Conservation (phyloP, 139 green algal genomes). For the Closterium sp. region DNA sequence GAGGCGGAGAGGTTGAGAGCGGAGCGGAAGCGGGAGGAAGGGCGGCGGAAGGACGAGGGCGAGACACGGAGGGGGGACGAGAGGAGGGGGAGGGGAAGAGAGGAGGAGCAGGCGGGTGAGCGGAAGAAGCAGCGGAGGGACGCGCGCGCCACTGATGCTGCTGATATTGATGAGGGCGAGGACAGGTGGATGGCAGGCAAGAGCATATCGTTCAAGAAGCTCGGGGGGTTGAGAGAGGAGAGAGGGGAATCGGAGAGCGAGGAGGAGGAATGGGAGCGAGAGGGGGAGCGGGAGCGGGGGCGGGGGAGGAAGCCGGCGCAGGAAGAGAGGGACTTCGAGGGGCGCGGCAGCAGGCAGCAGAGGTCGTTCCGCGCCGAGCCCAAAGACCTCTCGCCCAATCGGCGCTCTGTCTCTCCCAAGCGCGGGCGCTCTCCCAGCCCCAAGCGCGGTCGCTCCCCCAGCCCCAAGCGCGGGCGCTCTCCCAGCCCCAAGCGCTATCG, state of each 20-base stretch:
- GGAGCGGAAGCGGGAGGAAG: neutral
- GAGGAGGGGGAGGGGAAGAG: neutral
- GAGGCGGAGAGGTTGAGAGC: constrained; percentile 3
- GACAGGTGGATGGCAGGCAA: neutral
- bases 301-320: no score
- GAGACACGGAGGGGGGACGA: neutral
- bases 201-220: neutral
- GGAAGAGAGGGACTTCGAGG: no score
- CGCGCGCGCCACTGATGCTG: neutral
- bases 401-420: neutral
- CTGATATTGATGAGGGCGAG: neutral
- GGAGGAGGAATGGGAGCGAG: neutral
- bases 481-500: neutral
- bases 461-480: neutral
- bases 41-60: neutral
- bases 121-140: constrained; percentile 3
- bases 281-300: no score
- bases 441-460: no score
- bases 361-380: neutral
- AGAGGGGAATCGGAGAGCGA: neutral
- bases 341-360: neutral
- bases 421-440: no score
- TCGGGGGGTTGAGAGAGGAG: neutral
- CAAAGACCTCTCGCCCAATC: neutral
- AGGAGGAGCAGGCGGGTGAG: neutral